Conservation (phyloP, 164 flowering plant genomes). For the Nelumbo lutea region DNA sequence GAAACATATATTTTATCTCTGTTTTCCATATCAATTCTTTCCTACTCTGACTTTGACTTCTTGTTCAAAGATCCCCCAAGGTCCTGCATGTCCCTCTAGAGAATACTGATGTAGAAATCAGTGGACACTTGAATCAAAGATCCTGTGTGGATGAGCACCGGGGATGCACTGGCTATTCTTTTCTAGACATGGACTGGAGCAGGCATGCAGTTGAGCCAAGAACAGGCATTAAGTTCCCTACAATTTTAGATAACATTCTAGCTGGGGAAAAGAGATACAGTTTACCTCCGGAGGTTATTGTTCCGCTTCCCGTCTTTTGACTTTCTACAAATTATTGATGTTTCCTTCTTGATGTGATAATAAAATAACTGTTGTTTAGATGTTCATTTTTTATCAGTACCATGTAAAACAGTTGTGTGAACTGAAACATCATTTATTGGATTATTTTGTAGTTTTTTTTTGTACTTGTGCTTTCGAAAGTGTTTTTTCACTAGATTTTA, state of each 20-base stretch:
- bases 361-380: no score
- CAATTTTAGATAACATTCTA: constrained; percentile 33
- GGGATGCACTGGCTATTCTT: constrained; percentile 35
- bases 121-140: constrained; percentile 31
- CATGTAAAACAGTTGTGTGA: no score
- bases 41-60: background rate
- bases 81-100: constrained; percentile 44
- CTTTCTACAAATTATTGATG: background rate
- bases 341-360: background rate
- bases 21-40: background rate
- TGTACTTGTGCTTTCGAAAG: no score
- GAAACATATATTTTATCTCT: background rate
- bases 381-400: no score
- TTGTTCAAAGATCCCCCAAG: constrained; percentile 44
- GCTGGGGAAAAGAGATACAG: constrained; percentile 31
- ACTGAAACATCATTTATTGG: no score
- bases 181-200: constrained; percentile 42
- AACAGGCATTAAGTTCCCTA: constrained; percentile 90
- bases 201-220: constrained; percentile 61
- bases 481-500: no score
- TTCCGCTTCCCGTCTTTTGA: background rate
- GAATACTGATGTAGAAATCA: constrained; percentile 34
- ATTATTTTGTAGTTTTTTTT: no score
- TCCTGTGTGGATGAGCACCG: constrained; percentile 46
- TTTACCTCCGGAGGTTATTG: constrained; percentile 56